Conservation (phyloP, 305 asterid species). For the Rubia peregrina region DNA sequence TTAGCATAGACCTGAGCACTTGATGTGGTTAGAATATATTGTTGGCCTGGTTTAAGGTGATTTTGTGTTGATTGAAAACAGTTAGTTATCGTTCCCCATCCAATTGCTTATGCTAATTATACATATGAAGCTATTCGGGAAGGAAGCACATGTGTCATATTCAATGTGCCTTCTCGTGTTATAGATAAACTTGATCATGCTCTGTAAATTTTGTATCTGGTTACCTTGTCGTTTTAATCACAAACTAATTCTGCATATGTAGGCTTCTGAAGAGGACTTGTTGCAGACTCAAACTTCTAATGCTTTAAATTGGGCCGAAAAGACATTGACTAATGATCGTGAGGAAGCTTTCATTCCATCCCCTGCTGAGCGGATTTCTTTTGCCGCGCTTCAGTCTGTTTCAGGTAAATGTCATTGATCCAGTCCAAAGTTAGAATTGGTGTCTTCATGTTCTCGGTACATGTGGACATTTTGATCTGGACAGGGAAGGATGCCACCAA, state of each 20-base stretch:
- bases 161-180: background rate
- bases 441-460: background rate
- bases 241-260: conserved; percentile 9
- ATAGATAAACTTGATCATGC: background rate
- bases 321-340: conserved; percentile 30
- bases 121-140: background rate
- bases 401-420: conserved; percentile 36
- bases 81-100: background rate
- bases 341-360: conserved; percentile 45
- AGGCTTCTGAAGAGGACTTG: conserved; percentile 55
- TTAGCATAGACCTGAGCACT: background rate
- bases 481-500: background rate
- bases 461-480: background rate
- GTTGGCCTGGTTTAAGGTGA: background rate
- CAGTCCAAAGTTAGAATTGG: background rate
- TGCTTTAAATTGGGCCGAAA: conserved; percentile 70
- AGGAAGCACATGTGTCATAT: background rate
- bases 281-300: conserved; percentile 62
- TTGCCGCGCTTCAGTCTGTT: conserved; percentile 63
- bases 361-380: conserved; percentile 56
- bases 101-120: background rate
- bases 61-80: background rate
- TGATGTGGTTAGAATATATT: background rate
- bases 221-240: background rate
- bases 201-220: background rate